Evolutionary conservation across 768 basidiomycete species (phyloP).

Genomic region (Lanmaoa rubissima): DNA sequence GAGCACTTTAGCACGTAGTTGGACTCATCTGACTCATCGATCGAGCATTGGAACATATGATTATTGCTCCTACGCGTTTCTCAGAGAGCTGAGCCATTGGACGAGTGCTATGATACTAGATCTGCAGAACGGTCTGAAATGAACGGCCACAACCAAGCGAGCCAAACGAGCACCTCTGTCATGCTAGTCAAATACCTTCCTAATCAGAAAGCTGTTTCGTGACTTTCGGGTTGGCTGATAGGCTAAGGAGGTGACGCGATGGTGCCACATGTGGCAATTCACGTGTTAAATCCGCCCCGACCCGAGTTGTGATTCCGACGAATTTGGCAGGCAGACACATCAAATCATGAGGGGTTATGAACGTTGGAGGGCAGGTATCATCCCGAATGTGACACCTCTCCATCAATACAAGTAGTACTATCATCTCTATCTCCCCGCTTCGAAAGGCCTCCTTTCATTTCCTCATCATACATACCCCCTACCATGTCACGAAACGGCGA

Average conservation of each 20-base stretch:
- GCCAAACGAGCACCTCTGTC: too few species aligned
- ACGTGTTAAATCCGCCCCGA: slow-evolving; percentile 29
- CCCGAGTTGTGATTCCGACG: neutral
- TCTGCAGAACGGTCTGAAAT: too few species aligned
- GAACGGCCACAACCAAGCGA: too few species aligned
- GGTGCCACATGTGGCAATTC: slow-evolving; percentile 22
- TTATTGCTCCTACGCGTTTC: neutral
- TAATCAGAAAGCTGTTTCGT: too few species aligned
- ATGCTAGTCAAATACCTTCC: too few species aligned
- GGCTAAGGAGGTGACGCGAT: slow-evolving; percentile 20
- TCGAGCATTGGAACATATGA: slow-evolving; percentile 7
- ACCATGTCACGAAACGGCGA: slow-evolving; percentile 54
- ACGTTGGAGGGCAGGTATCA: neutral
- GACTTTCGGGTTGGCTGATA: neutral
- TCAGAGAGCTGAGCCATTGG: too few species aligned
- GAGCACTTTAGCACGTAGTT: neutral
- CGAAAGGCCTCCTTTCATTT: neutral
- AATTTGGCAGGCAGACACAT: slow-evolving; percentile 4
- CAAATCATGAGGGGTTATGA: slow-evolving; percentile 22
- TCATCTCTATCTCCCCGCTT: neutral
- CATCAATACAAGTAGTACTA: neutral
- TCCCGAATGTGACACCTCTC: neutral
- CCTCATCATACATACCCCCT: neutral
- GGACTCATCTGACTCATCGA: neutral
- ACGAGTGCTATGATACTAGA: too few species aligned